Percentiles rank a stretch among this genome's conserved stretches.
phyloP scores from a whole-genome alignment of 2,329 filamentous ascomycete species.

The Microsporum ferrugineum region DNA sequence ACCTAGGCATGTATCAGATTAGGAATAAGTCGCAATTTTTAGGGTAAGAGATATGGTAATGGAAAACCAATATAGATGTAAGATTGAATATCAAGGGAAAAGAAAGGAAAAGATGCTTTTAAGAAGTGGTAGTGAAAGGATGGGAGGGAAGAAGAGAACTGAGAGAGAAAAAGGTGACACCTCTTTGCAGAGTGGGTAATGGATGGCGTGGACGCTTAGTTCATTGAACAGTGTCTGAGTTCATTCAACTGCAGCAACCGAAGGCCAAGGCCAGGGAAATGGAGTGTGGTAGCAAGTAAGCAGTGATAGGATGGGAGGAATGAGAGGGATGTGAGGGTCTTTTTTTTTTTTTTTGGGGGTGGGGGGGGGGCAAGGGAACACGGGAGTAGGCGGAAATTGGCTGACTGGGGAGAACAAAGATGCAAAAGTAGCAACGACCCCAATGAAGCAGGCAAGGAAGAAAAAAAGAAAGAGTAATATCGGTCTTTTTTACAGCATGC shows the following conservation, averaged over 20 bases:
- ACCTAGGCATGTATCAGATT: constrained; percentile 15
- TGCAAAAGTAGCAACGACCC: background rate
- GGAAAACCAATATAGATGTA: constrained; percentile 6
- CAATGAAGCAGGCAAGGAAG: background rate
- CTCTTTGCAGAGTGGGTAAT: constrained; percentile 1
- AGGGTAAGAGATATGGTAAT: constrained; percentile 6
- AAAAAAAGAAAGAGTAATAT: background rate
- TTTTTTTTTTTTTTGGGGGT: background rate
- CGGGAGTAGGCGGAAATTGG: constrained; percentile 2
- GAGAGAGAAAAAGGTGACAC: constrained; percentile 1
- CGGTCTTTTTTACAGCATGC: background rate
- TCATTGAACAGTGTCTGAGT: background rate
- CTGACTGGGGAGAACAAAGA: constrained; percentile 3
- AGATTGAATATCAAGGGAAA: constrained; percentile 2
- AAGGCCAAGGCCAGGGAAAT: background rate
- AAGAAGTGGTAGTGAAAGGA: constrained; percentile 2
- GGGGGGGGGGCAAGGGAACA: background rate
- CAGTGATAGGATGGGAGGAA: background rate
- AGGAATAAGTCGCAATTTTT: constrained; percentile 16
- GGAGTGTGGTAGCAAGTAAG: background rate
- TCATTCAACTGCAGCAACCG: background rate
- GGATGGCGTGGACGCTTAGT: background rate
- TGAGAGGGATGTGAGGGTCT: constrained; percentile 1
- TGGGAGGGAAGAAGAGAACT: constrained; percentile 4
- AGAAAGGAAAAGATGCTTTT: background rate